These are phyloP conservation scores for Actinomucor elegans DNA, from an alignment of 371 early-diverging fungal species.

Conservation along the genomic window DNA sequence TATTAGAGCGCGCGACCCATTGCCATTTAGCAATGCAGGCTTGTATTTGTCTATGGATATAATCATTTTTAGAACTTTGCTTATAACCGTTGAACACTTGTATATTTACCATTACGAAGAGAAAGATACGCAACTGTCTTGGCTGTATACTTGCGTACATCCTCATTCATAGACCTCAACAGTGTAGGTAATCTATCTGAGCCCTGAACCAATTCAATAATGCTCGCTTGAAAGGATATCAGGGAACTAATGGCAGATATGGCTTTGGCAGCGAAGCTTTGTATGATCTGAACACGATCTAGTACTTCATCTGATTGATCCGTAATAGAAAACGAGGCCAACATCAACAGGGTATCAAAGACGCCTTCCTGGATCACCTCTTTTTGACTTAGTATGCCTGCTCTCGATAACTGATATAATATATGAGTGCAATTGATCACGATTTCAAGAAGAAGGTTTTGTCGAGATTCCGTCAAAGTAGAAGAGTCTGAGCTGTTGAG, in stretches of 20 bases:
- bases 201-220: constrained; percentile 37
- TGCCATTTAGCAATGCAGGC: constrained; percentile 45
- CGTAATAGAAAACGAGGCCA: constrained; percentile 31
- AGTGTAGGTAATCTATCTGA: constrained; percentile 32
- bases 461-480: not conserved
- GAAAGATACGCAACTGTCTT: constrained; percentile 63
- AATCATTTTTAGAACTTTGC: not conserved
- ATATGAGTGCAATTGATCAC: constrained; percentile 46
- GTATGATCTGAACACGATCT: constrained; percentile 32
- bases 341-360: constrained; percentile 27
- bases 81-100: not conserved
- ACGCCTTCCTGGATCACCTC: constrained; percentile 43
- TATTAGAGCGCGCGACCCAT: constrained; percentile 48
- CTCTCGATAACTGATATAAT: constrained; percentile 42
- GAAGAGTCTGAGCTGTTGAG: not conserved
- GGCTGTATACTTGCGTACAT: constrained; percentile 56
- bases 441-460: constrained; percentile 34
- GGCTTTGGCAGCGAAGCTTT: constrained; percentile 44
- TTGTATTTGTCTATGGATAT: constrained; percentile 50
- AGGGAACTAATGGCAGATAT: constrained; percentile 46
- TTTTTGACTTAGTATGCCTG: constrained; percentile 41
- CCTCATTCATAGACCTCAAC: constrained; percentile 32
- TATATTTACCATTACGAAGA: constrained; percentile 47
- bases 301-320: not conserved
- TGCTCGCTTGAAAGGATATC: constrained; percentile 30